These are phyloP conservation scores for Sungouiella thailandica DNA, from an alignment of 805 yeast species.

Conservation along the genomic window DNA sequence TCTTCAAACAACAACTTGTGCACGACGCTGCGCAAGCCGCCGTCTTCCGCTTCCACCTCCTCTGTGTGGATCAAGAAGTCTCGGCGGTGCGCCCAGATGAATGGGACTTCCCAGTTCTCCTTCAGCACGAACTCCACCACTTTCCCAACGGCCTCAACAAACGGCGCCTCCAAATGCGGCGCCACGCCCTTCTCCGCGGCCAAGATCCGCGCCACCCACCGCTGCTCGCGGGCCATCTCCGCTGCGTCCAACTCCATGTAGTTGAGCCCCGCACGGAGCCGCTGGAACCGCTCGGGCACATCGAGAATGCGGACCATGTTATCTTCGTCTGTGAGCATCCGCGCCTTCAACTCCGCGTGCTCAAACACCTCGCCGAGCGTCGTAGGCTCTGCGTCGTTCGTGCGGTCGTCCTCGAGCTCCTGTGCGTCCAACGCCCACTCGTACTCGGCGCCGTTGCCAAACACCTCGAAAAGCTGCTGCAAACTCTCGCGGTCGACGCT, in stretches of 20 bases:
- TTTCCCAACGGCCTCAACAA: conserved; percentile 64
- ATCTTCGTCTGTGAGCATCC: conserved; percentile 89
- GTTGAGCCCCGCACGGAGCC: conserved; percentile 60
- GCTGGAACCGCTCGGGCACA: conserved; percentile 89
- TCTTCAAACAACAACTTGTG: conserved; percentile 63
- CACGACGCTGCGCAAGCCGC: conserved; percentile 30
- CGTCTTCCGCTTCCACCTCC: conserved; percentile 37
- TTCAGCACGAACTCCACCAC: conserved; percentile 67
- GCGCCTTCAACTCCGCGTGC: conserved; percentile 85
- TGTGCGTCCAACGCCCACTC: conserved; percentile 98
- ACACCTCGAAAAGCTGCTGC: conserved; percentile 89
- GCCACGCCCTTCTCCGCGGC: conserved; percentile 50
- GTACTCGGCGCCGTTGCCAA: conserved; percentile 95
- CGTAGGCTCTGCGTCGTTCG: conserved; percentile 49
- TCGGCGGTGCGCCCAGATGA: conserved; percentile 92
- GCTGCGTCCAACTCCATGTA: conserved; percentile 63
- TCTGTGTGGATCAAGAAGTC: conserved; percentile 69
- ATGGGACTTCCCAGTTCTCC: conserved; percentile 87
- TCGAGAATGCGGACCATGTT: conserved; percentile 79
- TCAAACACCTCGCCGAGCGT: conserved; percentile 89
- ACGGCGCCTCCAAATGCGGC: conserved; percentile 48
- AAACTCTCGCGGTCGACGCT: conserved; percentile 83
- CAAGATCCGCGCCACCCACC: conserved; percentile 73
- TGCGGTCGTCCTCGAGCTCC: conserved; percentile 53
- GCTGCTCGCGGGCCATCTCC: conserved; percentile 68